phyloP scores from a whole-genome alignment of 2,329 filamentous ascomycete genomes.

The Trichophyton schoenleinii region DNA sequence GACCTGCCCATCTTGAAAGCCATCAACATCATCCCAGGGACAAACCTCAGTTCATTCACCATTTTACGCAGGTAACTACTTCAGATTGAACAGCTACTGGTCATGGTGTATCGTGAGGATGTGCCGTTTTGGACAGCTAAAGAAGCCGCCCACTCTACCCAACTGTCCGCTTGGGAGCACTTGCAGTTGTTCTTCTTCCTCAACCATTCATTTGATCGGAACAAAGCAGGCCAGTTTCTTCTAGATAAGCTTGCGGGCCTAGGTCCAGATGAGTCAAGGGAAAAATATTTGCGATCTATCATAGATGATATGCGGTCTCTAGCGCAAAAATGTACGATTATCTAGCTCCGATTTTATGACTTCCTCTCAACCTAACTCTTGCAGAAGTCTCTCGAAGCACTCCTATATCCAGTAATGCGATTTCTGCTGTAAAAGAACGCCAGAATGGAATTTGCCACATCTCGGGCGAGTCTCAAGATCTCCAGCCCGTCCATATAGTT shows the following conservation, averaged over 20 bases:
- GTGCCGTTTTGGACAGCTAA: neutral
- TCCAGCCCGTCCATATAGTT: slow-evolving; percentile 6
- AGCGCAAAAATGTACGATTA: neutral
- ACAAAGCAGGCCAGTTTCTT: neutral
- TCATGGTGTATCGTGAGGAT: neutral
- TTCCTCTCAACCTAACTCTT: too few species aligned
- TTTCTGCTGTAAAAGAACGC: slow-evolving; percentile 4
- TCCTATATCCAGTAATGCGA: neutral
- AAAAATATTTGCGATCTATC: neutral
- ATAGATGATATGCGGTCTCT: neutral
- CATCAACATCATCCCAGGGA: too few species aligned
- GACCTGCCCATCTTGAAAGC: too few species aligned
- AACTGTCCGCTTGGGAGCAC: neutral
- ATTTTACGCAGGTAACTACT: neutral
- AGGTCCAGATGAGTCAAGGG: neutral
- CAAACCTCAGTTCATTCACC: neutral
- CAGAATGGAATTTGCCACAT: slow-evolving; percentile 7
- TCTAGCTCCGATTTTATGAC: too few species aligned
- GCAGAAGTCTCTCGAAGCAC: neutral
- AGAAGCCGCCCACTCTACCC: neutral
- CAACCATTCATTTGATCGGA: neutral
- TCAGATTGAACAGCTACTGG: neutral
- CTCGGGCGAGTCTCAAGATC: slow-evolving; percentile 1
- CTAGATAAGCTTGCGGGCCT: neutral
- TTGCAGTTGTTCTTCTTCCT: neutral